A percentile compares a stretch with the other conserved stretches of the same genome.
phyloP scores from a whole-genome alignment of 2,329 filamentous ascomycete genomes.

The Dothidotthia symphoricarpi region DNA sequence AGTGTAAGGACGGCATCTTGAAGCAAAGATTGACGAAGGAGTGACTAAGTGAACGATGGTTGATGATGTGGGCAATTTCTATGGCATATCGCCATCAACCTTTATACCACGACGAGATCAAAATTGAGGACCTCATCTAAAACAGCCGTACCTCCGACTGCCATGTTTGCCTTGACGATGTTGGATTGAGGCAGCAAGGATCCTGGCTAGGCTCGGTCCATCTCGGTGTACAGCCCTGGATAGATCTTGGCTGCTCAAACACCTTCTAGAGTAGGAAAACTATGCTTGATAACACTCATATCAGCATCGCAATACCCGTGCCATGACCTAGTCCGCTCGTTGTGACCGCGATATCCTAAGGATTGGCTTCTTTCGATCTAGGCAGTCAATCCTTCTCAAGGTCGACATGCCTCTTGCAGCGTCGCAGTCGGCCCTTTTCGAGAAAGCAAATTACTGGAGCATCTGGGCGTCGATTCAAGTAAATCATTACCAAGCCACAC shows the following conservation, averaged over 20 bases:
- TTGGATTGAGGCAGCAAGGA: background rate
- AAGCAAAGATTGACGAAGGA: no score
- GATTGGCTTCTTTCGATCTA: background rate
- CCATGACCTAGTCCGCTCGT: background rate
- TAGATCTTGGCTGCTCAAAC: slow-evolving; percentile 1
- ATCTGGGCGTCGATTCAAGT: no score
- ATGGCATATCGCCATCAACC: no score
- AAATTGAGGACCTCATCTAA: background rate
- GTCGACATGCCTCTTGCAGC: slow-evolving; percentile 5
- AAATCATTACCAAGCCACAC: no score
- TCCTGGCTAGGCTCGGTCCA: background rate
- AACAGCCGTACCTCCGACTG: background rate
- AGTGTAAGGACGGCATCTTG: slow-evolving; percentile 1
- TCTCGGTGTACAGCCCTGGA: slow-evolving; percentile 1
- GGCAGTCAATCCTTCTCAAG: background rate
- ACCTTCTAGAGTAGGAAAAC: background rate
- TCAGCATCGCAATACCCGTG: background rate
- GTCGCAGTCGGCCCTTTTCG: slow-evolving; percentile 1
- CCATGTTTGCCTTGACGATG: slow-evolving; percentile 2
- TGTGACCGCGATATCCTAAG: background rate
- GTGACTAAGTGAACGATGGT: background rate
- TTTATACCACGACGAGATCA: no score
- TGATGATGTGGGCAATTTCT: background rate
- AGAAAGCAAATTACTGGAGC: background rate
- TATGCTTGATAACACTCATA: background rate